Base-by-base conservation (phyloP, 495 filamentous ascomycete species). In the Podospora australis region DNA sequence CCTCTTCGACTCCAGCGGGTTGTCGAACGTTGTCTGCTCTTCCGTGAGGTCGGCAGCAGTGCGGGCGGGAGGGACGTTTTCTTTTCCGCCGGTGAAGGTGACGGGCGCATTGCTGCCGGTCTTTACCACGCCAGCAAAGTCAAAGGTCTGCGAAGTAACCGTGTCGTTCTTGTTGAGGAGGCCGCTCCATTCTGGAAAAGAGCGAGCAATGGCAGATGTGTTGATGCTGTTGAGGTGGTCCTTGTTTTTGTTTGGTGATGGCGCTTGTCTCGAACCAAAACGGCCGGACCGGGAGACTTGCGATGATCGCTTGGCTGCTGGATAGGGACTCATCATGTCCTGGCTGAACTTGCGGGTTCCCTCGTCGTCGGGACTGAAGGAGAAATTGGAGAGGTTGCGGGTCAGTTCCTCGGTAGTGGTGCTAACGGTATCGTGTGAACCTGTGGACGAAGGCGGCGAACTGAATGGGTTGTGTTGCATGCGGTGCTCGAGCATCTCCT, bases 171-270 rank as follows among this genome's bases (percentile, higher is more conserved):
- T 36, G 32, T 36, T 23, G 29, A 58, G 50, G 24, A 56, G 57
- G 10, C 60, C 56, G 32, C 61, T 67, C 70, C 70, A 84, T 53
- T 84, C 74, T 19, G 82, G 82, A 62, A 84, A 84, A 43, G 75
- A 71, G 54, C 73, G 76, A 19, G 76, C 78, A 36, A 84, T 68
- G 28, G 73, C 79, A 7, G 80, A 84, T 6, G 80, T 84, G 66
- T 84, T 79, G 56, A 84, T 72, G 4, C 56, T 51, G 13, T 46
- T 55, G 6, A 44, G 52, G 6, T 46, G 14, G 23, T 43, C 22
- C 3, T 13, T 21, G 40, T 39, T 26, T n/a, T n/a, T n/a, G n/a
- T n/a, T n/a, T n/a, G n/a, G n/a, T n/a, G n/a, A n/a, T n/a, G n/a
- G n/a, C 21, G 38, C 30, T 16, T 52, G 49, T 14, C 42, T 56